A percentile compares a stretch with the other conserved stretches of the same genome.
Evolutionary conservation across 179 eudicot genomes (phyloP).

Genomic region (Heliamphora pulchella): DNA sequence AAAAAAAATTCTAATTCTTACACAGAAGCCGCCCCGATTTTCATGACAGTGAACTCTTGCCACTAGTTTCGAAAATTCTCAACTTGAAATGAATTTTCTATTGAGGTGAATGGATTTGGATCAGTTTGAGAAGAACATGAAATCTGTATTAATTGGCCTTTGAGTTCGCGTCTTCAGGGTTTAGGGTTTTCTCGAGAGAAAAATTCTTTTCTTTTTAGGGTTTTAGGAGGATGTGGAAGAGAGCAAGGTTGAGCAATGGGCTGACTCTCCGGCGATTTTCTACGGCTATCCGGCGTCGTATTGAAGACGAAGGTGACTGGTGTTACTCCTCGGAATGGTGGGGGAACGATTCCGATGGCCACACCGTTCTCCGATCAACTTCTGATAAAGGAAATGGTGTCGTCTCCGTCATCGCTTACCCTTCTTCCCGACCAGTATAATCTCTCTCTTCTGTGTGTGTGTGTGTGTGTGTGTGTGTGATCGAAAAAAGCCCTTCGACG

Average conservation of each 20-base stretch:
- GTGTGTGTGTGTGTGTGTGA: not conserved
- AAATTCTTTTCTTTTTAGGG: not conserved
- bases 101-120: too few relatives aligned
- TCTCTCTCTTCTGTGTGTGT: conserved; percentile 12
- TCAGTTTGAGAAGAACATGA: too few relatives aligned
- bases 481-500: not conserved
- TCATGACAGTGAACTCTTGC: too few relatives aligned
- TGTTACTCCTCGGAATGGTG: conserved; percentile 84
- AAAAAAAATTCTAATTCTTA: too few relatives aligned
- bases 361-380: conserved; percentile 22
- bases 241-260: conserved; percentile 15
- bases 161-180: not conserved
- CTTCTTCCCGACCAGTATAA: conserved; percentile 65
- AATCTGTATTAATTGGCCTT: too few relatives aligned
- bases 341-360: conserved; percentile 38
- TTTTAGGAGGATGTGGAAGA: conserved; percentile 24
- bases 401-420: conserved; percentile 71
- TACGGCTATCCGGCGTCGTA: conserved; percentile 25
- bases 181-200: not conserved
- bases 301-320: conserved; percentile 90
- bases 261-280: conserved; percentile 35
- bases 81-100: too few relatives aligned
- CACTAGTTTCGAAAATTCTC: too few relatives aligned
- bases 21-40: too few relatives aligned
- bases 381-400: conserved; percentile 68